phyloP scores from a whole-genome alignment of 2,329 filamentous ascomycete genomes.

The Talaromyces atroroseus region DNA sequence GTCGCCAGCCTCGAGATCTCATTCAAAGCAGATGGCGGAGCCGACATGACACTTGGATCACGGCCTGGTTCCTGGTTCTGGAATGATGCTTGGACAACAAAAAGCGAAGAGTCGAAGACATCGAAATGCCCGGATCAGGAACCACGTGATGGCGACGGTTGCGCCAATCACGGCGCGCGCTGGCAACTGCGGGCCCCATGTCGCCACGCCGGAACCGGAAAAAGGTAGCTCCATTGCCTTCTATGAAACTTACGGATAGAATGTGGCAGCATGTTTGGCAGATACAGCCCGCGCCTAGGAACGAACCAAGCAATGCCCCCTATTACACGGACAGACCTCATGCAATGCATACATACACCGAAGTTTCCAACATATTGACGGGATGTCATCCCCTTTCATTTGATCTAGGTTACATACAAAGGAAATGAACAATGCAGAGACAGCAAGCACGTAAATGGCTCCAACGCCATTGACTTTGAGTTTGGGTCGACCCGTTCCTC shows the following conservation, averaged over 20 bases:
- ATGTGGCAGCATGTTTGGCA: neutral
- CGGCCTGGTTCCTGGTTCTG: neutral
- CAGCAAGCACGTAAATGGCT: conserved; percentile 4
- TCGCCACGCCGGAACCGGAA: neutral
- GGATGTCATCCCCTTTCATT: conserved; percentile 10
- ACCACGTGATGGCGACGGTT: neutral
- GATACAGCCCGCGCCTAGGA: neutral
- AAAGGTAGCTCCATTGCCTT: neutral
- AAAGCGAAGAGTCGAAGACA: neutral
- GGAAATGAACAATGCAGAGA: conserved; percentile 12
- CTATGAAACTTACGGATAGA: neutral
- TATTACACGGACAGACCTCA: neutral
- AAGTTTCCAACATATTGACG: neutral
- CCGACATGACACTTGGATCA: neutral
- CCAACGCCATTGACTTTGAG: conserved; percentile 3
- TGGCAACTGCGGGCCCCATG: neutral
- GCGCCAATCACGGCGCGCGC: neutral
- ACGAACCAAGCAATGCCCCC: no score
- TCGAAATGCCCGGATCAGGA: conserved; percentile 4
- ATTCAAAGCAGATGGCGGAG: neutral
- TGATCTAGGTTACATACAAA: conserved; percentile 16
- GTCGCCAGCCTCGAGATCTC: neutral
- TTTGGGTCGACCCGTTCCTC: neutral
- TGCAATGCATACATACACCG: neutral
- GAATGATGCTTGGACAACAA: neutral